Evolutionary conservation across 768 basidiomycete genomes (phyloP), one percentile per base, ranked within the genome.

Genomic region (Lactarius psammicola): DNA sequence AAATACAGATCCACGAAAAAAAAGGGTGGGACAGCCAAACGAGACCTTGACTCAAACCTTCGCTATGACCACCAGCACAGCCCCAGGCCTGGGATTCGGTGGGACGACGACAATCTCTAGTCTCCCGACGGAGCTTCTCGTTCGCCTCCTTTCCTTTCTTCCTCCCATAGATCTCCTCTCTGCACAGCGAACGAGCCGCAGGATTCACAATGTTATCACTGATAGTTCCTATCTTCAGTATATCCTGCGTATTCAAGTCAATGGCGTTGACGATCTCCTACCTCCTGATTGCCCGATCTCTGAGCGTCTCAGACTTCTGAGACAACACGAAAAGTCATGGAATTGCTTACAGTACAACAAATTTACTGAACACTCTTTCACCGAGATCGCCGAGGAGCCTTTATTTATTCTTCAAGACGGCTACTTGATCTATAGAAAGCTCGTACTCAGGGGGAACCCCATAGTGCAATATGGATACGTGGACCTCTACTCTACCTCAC

Each of bases 401-500:
- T 20, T 30, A n/a, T 33, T 18, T n/a, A 20, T 33, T n/a, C 31
- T 55, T 20, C 54, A 30, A 55, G 54, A 55, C 33, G 54, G 54
- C 54, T 55, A 55, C 31, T 55, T 55, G 31, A 55, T 33, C 54
- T 55, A 51, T 51, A 11, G 11, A 49, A 23, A 13, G 11, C 4
- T n/a, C 23, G 26, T 11, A 49, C 23, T 0, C 11, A 13, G 9
- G 13, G 49, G 26, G 13, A 13, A 6, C 13, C 10, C 23, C 26
- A 1, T 13, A 7, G 26, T 51, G 10, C 60, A 18, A n/a, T 66
- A 66, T 10, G 60, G 65, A 51, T 66, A 66, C 20, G 60, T 58
- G 10, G 65, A 66, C 51, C 65, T 66, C 18, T 28, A 31, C 20
- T 57, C 60, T 17, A 38, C 49, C 18, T 18, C 38, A 11, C 49